Base-by-base conservation (phyloP, 2,329 filamentous ascomycete species). In the Ophiostoma quercus region DNA sequence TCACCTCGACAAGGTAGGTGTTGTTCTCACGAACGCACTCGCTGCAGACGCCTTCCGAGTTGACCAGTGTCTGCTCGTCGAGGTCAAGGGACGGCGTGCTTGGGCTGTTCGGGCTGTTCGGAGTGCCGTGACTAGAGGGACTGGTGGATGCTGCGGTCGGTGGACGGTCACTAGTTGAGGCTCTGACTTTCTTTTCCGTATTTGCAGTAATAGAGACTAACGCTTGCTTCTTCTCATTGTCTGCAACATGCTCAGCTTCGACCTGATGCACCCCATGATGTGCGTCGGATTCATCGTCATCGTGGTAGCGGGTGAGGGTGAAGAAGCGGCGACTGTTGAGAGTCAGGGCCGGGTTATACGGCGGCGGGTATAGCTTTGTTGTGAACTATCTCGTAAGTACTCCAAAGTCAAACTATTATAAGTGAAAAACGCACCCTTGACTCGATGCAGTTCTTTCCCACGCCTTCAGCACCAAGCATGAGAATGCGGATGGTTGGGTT, bases 361-460 rank as follows among this genome's bases (percentile, higher is more conserved):
- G 72, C 11, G 76, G 76, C 2, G 76, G 76, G 57, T 75, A 77
- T 9, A 73, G 74, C 54, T 71, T 73, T 2, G 76, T 77, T 2
- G 76, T 76, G 71, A 77, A 76, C 74, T 75, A 47, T 12, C 9
- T 4, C 7, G 41, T 34, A 43, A n/a, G 19, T 2, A 62, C 7
- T 25, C 8, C 51, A 22, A 29, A 29, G 25, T 29, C 8, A 57
- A 6, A 1, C 1, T n/a, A 11, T 3, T 25, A 47, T 11, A 32
- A 4, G 22, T 32, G 12, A 19, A 32, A 29, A 62, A 22, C 73
- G 34, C 70, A 76, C 76, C 66, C 75, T 74, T 8, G 76, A 77
- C 68, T 77, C 76, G 6, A 77, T 72, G 41, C 76, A 76, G 68
- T 75, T 75, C 69, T 77, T 78, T 11, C 76, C 77, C 7, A 76